These are phyloP conservation scores for Chytridium lagenaria DNA, from an alignment of 371 early-diverging fungal species.

Conservation along the genomic window DNA sequence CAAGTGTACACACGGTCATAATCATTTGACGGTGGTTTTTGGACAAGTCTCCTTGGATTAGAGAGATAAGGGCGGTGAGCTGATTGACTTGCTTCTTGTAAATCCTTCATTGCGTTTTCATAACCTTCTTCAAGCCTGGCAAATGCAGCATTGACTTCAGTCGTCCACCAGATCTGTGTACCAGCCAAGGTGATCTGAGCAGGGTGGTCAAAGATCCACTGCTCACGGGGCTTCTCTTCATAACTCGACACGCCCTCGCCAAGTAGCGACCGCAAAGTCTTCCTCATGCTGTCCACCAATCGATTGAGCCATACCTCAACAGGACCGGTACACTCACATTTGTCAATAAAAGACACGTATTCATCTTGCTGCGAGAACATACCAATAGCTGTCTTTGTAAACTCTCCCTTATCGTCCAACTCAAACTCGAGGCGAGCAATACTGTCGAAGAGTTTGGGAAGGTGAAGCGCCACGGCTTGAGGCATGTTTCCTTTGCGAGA, in stretches of 20 bases:
- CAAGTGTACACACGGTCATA: slow-evolving; percentile 70
- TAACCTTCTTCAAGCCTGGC: slow-evolving; percentile 67
- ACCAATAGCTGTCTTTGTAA: slow-evolving; percentile 65
- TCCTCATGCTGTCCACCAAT: slow-evolving; percentile 60
- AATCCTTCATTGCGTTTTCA: slow-evolving; percentile 70
- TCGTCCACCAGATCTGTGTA: slow-evolving; percentile 71
- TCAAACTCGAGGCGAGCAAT: slow-evolving; percentile 62
- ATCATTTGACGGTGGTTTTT: slow-evolving; percentile 65
- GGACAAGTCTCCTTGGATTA: slow-evolving; percentile 66
- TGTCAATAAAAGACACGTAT: slow-evolving; percentile 58
- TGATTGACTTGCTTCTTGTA: slow-evolving; percentile 71
- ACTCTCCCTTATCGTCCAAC: slow-evolving; percentile 52
- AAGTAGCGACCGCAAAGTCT: slow-evolving; percentile 55
- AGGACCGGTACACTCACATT: slow-evolving; percentile 64
- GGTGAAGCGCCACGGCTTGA: slow-evolving; percentile 59
- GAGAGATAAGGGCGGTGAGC: slow-evolving; percentile 61
- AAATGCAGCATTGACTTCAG: slow-evolving; percentile 69
- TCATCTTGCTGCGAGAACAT: slow-evolving; percentile 68
- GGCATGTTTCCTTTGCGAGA: slow-evolving; percentile 71
- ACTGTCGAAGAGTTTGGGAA: slow-evolving; percentile 66
- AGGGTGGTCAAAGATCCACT: slow-evolving; percentile 71
- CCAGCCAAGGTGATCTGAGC: slow-evolving; percentile 70
- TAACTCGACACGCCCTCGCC: slow-evolving; percentile 64
- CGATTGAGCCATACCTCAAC: slow-evolving; percentile 70
- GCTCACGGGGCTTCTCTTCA: slow-evolving; percentile 72